Evolutionary conservation across 371 early-diverging fungal species (phyloP).

Genomic region (Mucor plumbeus): DNA sequence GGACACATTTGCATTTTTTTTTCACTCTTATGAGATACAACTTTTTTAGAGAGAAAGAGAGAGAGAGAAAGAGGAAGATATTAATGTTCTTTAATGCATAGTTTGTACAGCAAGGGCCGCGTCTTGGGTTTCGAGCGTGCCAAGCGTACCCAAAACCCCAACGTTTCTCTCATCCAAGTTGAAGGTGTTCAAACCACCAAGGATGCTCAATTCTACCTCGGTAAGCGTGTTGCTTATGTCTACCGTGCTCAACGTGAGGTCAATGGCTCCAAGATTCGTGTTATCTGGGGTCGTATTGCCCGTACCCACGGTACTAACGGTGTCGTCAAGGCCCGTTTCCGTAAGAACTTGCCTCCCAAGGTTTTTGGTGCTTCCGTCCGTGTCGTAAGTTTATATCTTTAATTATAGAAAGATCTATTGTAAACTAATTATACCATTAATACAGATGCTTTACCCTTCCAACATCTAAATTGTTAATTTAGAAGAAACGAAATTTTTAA

Average conservation of each 20-base stretch:
- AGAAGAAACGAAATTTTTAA: slow-evolving; percentile 5
- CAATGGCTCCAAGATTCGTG: slow-evolving; percentile 91
- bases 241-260: slow-evolving; percentile 89
- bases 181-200: slow-evolving; percentile 89
- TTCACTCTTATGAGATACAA: slow-evolving; percentile 2
- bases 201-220: slow-evolving; percentile 88
- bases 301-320: slow-evolving; percentile 92
- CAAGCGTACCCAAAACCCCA: slow-evolving; percentile 87
- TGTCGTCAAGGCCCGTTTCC: slow-evolving; percentile 93
- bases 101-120: slow-evolving; percentile 96
- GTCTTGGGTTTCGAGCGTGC: slow-evolving; percentile 92
- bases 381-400: slow-evolving; percentile 15
- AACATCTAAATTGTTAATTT: slow-evolving; percentile 60
- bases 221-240: slow-evolving; percentile 82
- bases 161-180: slow-evolving; percentile 89
- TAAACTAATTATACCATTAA: not conserved
- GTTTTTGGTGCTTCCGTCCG: slow-evolving; percentile 87
- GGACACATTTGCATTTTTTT: not conserved
- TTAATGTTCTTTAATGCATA: slow-evolving; percentile 34
- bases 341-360: slow-evolving; percentile 91
- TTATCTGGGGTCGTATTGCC: slow-evolving; percentile 96
- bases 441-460: slow-evolving; percentile 92
- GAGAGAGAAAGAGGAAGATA: not conserved
- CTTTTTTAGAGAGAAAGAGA: too few species aligned
- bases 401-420: not conserved